These are phyloP conservation scores for Lineolata rhizophorae DNA, from an alignment of 495 filamentous ascomycete species.

Conservation along the genomic window DNA sequence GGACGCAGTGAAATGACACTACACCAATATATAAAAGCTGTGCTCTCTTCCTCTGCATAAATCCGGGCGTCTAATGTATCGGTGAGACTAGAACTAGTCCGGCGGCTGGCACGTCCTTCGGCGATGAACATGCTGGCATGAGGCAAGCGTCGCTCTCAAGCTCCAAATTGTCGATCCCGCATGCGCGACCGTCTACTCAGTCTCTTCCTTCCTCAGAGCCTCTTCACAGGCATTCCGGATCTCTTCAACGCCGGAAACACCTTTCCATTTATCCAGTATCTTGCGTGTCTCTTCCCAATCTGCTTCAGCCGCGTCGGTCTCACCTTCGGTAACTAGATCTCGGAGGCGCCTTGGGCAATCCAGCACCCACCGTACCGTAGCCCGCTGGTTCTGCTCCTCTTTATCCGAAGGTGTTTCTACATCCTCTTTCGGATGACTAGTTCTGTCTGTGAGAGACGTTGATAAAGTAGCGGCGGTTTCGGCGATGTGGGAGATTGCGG, in stretches of 20 bases:
- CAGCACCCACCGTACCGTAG: constrained; percentile 53
- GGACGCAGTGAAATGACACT: too few species aligned
- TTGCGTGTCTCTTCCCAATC: constrained; percentile 14
- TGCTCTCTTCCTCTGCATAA: too few species aligned
- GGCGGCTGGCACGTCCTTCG: too few species aligned
- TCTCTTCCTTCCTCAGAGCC: too few species aligned
- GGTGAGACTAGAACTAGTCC: too few species aligned
- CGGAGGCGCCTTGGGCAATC: constrained; percentile 29
- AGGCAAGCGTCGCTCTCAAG: too few species aligned
- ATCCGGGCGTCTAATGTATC: too few species aligned
- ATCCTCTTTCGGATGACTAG: constrained; percentile 1
- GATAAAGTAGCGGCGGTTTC: constrained; percentile 47
- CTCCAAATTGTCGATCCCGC: too few species aligned
- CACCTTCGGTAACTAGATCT: constrained; percentile 26
- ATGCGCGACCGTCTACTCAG: too few species aligned
- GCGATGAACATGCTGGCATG: too few species aligned
- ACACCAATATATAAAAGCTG: too few species aligned
- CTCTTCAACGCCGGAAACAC: constrained; percentile 15
- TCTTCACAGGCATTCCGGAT: too few species aligned
- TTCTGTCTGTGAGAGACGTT: constrained; percentile 19
- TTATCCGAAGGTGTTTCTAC: constrained; percentile 2
- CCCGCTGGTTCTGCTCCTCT: constrained; percentile 27
- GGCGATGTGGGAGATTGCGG: constrained; percentile 63
- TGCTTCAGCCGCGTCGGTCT: constrained; percentile 40
- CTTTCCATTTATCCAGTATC: constrained; percentile 16